Evolutionary conservation across 768 basidiomycete genomes (phyloP), one percentile per base, ranked within the genome.

Genomic region (Pluteus cervinus): DNA sequence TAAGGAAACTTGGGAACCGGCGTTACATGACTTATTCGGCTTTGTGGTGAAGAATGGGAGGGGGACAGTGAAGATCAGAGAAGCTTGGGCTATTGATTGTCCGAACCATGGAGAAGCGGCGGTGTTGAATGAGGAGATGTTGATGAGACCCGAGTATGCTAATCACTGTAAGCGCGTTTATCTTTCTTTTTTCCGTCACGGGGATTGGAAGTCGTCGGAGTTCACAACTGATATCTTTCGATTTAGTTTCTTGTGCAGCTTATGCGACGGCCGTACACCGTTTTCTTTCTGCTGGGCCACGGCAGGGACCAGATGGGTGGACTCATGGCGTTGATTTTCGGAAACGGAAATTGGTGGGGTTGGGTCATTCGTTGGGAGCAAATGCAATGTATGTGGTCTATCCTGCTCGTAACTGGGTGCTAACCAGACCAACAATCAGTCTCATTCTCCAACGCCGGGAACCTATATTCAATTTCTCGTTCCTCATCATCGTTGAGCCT

Each of bases 1-100:
- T 60, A 83, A 83, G 53, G 81, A 85, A 57, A 77, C 73, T 2
- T 84, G 78, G 79, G 77, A 81, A 44, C 78, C 81, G 2, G 68
- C 72, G 3, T 45, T 84, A 10, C 62, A 65, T 16, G 60, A 58
- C 10, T 45, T 85, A 16, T 75, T 81, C 34, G 30, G 54, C 0
- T 51, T 62, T 17, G 52, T 57, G 12, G 29, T 40, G 24, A 35
- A 36, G 21, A 32, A 41, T 17, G 24, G 31, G 6, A 8, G 33
- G 39, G 29, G 45, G 39, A 26, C 52, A 48, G 31, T 62, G 18
- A 60, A 62, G 39, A 66, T 79, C 15, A 62, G 66, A 8, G 76
- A 80, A 47, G 81, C 78, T 14, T 84, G 80, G 79, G 65, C 68
- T 24, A 64, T 85, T 44, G 81, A 85, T 41, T 81, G 80, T 50